Conservation (phyloP, 805 yeast species). For the Vanderwaltozyma polyspora region DNA sequence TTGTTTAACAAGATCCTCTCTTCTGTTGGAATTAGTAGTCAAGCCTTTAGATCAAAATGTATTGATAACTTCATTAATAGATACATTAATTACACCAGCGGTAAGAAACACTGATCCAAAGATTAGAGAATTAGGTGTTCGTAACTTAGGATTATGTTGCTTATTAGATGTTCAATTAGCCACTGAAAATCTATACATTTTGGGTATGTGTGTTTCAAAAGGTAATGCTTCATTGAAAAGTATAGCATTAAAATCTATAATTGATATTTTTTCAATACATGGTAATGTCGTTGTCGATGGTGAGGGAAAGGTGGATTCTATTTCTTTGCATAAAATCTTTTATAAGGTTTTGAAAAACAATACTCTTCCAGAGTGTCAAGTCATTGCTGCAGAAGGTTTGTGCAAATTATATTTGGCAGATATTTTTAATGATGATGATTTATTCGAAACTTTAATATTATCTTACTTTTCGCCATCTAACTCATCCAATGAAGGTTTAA, state of each 20-base stretch:
- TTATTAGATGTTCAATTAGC: conserved; percentile 60
- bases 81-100: conserved; percentile 71
- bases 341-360: conserved; percentile 51
- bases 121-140: conserved; percentile 54
- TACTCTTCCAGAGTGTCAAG: conserved; percentile 55
- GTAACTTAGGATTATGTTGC: conserved; percentile 71
- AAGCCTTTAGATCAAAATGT: conserved; percentile 55
- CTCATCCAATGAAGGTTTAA: conserved; percentile 48
- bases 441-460: conserved; percentile 59
- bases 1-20: conserved; percentile 58
- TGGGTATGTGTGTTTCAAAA: conserved; percentile 59
- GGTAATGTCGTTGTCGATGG: conserved; percentile 60
- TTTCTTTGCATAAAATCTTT: conserved; percentile 57
- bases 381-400: conserved; percentile 75
- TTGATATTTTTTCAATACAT: conserved; percentile 69
- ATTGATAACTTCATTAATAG: conserved; percentile 56
- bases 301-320: conserved; percentile 50
- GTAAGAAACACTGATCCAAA: conserved; percentile 46
- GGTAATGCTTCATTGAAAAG: conserved; percentile 53
- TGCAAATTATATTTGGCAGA: conserved; percentile 76
- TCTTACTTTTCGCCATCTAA: conserved; percentile 68
- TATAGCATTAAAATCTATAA: conserved; percentile 55
- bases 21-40: conserved; percentile 55
- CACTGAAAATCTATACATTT: conserved; percentile 46
- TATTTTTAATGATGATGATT: conserved; percentile 55